These are phyloP conservation scores for Aspergillus novofumigatus DNA, from an alignment of 2,329 filamentous ascomycete genomes.

Conservation along the genomic window DNA sequence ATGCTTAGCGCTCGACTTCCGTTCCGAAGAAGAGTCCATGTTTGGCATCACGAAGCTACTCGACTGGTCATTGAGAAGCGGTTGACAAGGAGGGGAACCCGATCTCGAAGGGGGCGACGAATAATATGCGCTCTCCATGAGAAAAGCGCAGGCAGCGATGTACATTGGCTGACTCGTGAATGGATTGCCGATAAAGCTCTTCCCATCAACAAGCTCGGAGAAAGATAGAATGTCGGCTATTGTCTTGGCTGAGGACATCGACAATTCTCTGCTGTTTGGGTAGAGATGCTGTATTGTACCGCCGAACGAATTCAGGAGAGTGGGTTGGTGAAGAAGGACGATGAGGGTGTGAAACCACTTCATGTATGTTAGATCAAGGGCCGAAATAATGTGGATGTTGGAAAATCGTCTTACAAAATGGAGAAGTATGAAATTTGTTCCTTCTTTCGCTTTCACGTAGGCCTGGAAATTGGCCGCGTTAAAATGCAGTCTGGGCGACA, in stretches of 20 bases:
- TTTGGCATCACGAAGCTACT: slow-evolving; percentile 34
- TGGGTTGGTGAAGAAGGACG: slow-evolving; percentile 79
- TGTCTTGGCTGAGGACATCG: slow-evolving; percentile 86
- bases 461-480: slow-evolving; percentile 82
- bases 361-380: slow-evolving; percentile 12
- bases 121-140: slow-evolving; percentile 74
- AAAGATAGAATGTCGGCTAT: slow-evolving; percentile 86
- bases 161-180: slow-evolving; percentile 91
- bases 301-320: slow-evolving; percentile 72
- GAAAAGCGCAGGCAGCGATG: slow-evolving; percentile 82
- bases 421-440: slow-evolving; percentile 79
- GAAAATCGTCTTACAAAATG: slow-evolving; percentile 53
- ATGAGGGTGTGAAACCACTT: slow-evolving; percentile 82
- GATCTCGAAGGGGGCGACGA: slow-evolving; percentile 63
- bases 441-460: slow-evolving; percentile 74
- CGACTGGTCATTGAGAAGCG: slow-evolving; percentile 28
- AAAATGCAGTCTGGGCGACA: slow-evolving; percentile 73
- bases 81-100: slow-evolving; percentile 45
- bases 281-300: slow-evolving; percentile 67
- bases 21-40: slow-evolving; percentile 27
- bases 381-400: not conserved
- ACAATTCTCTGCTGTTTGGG: slow-evolving; percentile 72
- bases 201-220: slow-evolving; percentile 78
- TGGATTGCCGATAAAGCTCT: slow-evolving; percentile 80
- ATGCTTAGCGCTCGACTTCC: slow-evolving; percentile 55